Evolutionary conservation across 139 green algal genomes (phyloP), one percentile per base, ranked within the genome.

Genomic region (Penium margaritaceum): DNA sequence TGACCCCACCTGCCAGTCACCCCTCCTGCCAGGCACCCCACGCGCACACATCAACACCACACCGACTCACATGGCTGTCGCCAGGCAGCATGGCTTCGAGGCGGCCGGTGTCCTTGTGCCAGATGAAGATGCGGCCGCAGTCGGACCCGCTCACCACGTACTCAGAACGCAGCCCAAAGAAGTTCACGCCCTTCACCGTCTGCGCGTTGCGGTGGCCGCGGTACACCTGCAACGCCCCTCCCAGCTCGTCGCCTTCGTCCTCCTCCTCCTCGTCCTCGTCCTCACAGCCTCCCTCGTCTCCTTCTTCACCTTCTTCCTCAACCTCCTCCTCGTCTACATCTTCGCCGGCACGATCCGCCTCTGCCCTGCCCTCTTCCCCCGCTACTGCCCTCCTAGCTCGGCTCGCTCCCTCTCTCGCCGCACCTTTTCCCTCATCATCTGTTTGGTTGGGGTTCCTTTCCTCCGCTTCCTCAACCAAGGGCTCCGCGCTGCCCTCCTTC

Each of bases 141-240:
- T 84, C 79, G 4, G 74, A 76, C 38, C 79, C 79, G 24, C 74
- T 84, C 19, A 71, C 46, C 5, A 84, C 74, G 46, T 81, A 81
- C 67, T 81, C 74, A 21, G n/a, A 51, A 14, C 33, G 34, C 33
- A 30, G 74, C 33, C 74, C 74, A 39, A 79, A 78, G 67, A 81
- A 81, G 32, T 15, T 37, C 33, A 81, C 74, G 4, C 74, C 75
- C 72, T 90, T 90, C 39, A 89, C 79, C 1, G 85, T 89, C 12
- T 67, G 63, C 35, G 63, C 41, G 68, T 89, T 89, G 43, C 84
- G 77, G 77, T 89, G 85, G 32, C 85, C 85, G 34, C 62, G 60
- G 67, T 83, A 89, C 47, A 66, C 63, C 60, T 68, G 54, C 29
- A 44, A 43, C 36, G 21, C 60, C 35, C 60, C 35, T n/a, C n/a